These are phyloP conservation scores for Calonectria pseudoturangicola DNA, from an alignment of 2,329 filamentous ascomycete species.

Conservation along the genomic window DNA sequence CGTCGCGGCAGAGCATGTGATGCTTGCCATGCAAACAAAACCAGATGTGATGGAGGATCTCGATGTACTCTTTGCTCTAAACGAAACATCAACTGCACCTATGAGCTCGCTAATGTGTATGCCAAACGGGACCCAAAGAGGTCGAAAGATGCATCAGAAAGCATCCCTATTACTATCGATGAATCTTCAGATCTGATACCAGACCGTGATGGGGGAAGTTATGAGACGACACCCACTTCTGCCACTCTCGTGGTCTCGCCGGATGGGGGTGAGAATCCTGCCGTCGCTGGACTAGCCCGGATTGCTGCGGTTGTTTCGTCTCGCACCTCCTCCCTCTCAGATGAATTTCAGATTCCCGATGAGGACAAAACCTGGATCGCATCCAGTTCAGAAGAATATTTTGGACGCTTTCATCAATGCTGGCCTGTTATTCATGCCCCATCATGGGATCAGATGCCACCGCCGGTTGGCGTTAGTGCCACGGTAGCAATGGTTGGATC, in stretches of 20 bases:
- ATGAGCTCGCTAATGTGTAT: slow-evolving; percentile 49
- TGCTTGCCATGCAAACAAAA: slow-evolving; percentile 66
- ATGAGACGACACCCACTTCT: slow-evolving; percentile 24
- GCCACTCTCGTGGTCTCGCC: slow-evolving; percentile 26
- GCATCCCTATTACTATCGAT: background rate
- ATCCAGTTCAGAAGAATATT: slow-evolving; percentile 56
- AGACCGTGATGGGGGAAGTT: slow-evolving; percentile 14
- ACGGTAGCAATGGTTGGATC: slow-evolving; percentile 63
- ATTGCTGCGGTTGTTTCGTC: slow-evolving; percentile 36
- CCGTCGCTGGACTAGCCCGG: slow-evolving; percentile 36
- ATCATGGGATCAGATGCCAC: slow-evolving; percentile 55
- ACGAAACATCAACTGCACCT: slow-evolving; percentile 62
- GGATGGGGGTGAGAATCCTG: slow-evolving; percentile 32
- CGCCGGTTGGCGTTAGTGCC: slow-evolving; percentile 53
- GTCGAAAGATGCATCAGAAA: background rate
- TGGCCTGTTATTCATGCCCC: slow-evolving; percentile 65
- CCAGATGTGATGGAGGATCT: slow-evolving; percentile 64
- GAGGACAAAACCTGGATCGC: slow-evolving; percentile 47
- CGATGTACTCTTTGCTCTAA: slow-evolving; percentile 64
- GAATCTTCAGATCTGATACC: background rate
- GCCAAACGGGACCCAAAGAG: slow-evolving; percentile 12
- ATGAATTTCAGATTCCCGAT: slow-evolving; percentile 24
- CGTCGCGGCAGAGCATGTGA: slow-evolving; percentile 64
- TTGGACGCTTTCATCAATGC: slow-evolving; percentile 63
- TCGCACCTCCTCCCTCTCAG: slow-evolving; percentile 39